Conservation (phyloP, 768 basidiomycete species). For the Tulasnella sp. region DNA sequence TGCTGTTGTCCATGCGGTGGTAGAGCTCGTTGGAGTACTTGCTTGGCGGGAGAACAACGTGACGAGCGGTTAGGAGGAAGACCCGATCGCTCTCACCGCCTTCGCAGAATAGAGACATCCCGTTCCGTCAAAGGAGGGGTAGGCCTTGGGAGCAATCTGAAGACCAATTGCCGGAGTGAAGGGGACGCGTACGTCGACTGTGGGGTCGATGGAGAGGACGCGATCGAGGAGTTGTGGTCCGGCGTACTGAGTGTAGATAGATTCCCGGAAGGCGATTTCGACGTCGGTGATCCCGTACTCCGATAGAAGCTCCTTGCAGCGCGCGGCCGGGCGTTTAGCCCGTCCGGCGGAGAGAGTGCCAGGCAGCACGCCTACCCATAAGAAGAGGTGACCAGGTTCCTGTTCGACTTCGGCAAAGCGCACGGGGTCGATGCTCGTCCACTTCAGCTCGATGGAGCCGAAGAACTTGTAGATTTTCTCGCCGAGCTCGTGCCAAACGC, state of each 20-base stretch:
- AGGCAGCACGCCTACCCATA: constrained; percentile 14
- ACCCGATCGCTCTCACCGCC: constrained; percentile 9
- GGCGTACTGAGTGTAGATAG: constrained; percentile 9
- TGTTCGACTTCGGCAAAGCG: constrained; percentile 10
- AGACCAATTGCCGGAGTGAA: constrained; percentile 11
- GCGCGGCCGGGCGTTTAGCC: constrained; percentile 7
- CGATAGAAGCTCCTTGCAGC: background rate
- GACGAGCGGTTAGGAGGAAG: constrained; percentile 13
- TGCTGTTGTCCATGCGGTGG: background rate
- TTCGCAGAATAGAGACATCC: constrained; percentile 6
- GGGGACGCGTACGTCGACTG: constrained; percentile 3
- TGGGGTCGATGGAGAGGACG: constrained; percentile 4
- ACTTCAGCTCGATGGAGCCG: constrained; percentile 20
- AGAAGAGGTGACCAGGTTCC: constrained; percentile 9
- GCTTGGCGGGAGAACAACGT: constrained; percentile 4
- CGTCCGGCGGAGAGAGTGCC: background rate
- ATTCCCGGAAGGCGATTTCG: constrained; percentile 7
- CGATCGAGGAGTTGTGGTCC: too few relatives aligned
- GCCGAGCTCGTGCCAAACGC: constrained; percentile 21
- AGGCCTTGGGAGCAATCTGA: constrained; percentile 1
- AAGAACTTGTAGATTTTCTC: constrained; percentile 20
- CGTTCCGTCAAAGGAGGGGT: background rate
- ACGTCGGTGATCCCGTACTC: constrained; percentile 4
- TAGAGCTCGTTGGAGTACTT: constrained; percentile 5
- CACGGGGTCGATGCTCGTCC: constrained; percentile 11